A percentile compares a stretch with the other conserved stretches of the same genome.
These are phyloP conservation scores for Claviceps africana DNA, from an alignment of 2,329 filamentous ascomycete species.

Conservation along the genomic window DNA sequence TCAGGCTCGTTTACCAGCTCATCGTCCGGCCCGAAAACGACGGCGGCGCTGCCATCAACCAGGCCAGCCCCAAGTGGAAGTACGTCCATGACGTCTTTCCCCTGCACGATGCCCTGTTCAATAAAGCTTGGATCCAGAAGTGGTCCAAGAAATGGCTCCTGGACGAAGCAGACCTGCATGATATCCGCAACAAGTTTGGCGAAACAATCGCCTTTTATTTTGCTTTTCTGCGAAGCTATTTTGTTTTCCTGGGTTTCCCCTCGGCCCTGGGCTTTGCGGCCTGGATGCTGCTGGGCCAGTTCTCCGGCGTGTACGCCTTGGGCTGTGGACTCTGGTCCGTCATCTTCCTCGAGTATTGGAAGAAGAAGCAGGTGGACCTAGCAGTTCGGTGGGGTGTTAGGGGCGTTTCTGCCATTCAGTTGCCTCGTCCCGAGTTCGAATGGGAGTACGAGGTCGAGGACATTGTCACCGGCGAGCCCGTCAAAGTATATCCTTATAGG, in stretches of 20 bases:
- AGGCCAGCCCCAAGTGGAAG: conserved; percentile 55
- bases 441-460: conserved; percentile 68
- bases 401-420: conserved; percentile 69
- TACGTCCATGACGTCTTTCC: conserved; percentile 63
- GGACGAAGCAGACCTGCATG: conserved; percentile 51
- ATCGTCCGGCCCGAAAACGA: conserved; percentile 60
- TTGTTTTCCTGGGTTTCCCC: conserved; percentile 70
- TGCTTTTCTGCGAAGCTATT: conserved; percentile 84
- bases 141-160: conserved; percentile 61
- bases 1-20: conserved; percentile 76
- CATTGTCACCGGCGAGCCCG: conserved; percentile 64
- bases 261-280: conserved; percentile 62
- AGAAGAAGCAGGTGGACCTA: conserved; percentile 78
- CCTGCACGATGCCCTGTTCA: conserved; percentile 63
- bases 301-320: conserved; percentile 67
- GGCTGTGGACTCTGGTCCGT: conserved; percentile 76
- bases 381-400: conserved; percentile 80
- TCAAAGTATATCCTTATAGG: conserved; percentile 60
- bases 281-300: conserved; percentile 74
- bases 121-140: conserved; percentile 59
- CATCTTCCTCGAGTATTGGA: conserved; percentile 91
- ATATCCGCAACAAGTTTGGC: conserved; percentile 63
- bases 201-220: conserved; percentile 90
- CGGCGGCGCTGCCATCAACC: conserved; percentile 66
- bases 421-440: conserved; percentile 60